These are phyloP conservation scores for Colletotrichum cordylinicola DNA, from an alignment of 2,329 filamentous ascomycete genomes.

Conservation along the genomic window DNA sequence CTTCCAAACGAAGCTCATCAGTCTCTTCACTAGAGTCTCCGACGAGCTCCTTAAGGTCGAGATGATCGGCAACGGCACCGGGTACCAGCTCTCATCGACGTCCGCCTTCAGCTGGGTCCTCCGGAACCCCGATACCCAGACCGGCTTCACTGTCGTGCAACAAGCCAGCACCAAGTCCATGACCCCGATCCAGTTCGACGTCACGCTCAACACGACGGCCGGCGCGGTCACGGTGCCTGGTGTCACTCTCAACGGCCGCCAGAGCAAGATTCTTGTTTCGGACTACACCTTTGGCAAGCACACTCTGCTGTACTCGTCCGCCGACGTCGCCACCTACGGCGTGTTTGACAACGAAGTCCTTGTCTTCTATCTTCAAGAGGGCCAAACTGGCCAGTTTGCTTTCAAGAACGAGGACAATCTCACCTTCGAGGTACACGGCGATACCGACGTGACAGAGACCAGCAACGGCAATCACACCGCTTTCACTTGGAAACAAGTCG, in stretches of 20 bases:
- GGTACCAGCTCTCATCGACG: conserved; percentile 33
- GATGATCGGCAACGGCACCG: conserved; percentile 61
- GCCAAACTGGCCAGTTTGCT: conserved; percentile 65
- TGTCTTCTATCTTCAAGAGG: conserved; percentile 67
- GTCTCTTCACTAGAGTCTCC: conserved; percentile 58
- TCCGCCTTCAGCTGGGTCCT: conserved; percentile 57
- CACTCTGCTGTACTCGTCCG: conserved; percentile 71
- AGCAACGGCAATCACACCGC: conserved; percentile 26
- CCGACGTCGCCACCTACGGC: conserved; percentile 72
- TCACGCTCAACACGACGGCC: conserved; percentile 51
- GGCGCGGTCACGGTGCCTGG: conserved; percentile 48
- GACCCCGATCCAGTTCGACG: conserved; percentile 48
- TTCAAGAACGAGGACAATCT: conserved; percentile 41
- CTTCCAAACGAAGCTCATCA: conserved; percentile 59
- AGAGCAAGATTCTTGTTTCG: conserved; percentile 71
- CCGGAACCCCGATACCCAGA: conserved; percentile 52
- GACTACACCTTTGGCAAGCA: conserved; percentile 68
- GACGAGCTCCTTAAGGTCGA: conserved; percentile 54
- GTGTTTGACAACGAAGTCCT: conserved; percentile 62
- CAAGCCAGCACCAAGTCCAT: conserved; percentile 51
- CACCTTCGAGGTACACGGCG: conserved; percentile 41
- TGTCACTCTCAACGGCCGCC: conserved; percentile 65
- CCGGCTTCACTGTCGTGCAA: conserved; percentile 56
- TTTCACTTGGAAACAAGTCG: conserved; percentile 54
- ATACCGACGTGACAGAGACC: conserved; percentile 4